Conservation (phyloP, 2,329 filamentous ascomycete genomes). For the Fusarium praegraminearum region DNA sequence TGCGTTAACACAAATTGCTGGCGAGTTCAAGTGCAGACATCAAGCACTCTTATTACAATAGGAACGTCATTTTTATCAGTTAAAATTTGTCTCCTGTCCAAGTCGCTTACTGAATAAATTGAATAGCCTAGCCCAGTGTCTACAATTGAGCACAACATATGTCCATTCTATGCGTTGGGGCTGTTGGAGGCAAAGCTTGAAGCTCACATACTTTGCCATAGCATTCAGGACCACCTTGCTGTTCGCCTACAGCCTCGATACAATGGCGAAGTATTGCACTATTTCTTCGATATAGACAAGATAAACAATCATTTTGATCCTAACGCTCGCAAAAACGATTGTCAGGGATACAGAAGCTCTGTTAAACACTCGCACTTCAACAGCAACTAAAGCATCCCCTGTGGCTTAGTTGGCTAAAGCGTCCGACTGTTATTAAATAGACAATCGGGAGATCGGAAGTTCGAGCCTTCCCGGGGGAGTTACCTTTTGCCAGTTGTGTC, state of each 20-base stretch:
- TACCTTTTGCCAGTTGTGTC: constrained; percentile 1
- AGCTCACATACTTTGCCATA: background rate
- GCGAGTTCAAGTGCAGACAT: background rate
- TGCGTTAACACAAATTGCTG: background rate
- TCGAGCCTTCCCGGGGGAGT: constrained; percentile 49
- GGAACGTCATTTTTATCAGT: background rate
- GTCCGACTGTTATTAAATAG: constrained; percentile 44
- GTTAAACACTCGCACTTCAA: background rate
- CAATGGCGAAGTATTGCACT: background rate
- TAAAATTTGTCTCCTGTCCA: background rate
- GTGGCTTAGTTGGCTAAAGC: constrained; percentile 46
- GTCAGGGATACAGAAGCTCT: accelerated
- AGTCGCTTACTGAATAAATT: background rate
- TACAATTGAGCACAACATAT: background rate
- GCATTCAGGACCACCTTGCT: background rate
- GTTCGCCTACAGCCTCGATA: background rate
- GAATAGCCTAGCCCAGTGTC: background rate
- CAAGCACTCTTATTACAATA: background rate
- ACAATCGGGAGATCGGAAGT: constrained; percentile 50
- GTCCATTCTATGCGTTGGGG: background rate
- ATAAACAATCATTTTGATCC: background rate
- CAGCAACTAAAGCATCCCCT: constrained; percentile 28
- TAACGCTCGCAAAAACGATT: background rate
- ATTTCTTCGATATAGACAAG: background rate
- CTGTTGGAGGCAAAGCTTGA: background rate